Evolutionary conservation across 108 stramenopile genomes (phyloP).

Genomic region (Pseudonitzschia delicatissima): DNA sequence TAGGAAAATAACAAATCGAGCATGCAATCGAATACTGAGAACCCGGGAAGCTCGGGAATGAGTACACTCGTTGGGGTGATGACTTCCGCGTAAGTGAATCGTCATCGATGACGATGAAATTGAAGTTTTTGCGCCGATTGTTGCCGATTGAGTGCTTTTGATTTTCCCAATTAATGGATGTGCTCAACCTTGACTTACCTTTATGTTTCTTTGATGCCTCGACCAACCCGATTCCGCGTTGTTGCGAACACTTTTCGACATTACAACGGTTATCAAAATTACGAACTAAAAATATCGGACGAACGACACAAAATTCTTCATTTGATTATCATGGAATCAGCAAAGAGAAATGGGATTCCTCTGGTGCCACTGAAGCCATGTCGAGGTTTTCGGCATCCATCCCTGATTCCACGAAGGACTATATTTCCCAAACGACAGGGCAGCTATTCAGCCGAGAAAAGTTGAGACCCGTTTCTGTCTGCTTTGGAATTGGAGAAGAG

Average conservation of each 20-base stretch:
- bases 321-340: conserved; percentile 18
- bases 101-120: background rate
- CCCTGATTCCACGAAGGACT: conserved; percentile 79
- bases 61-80: background rate
- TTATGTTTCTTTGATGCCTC: background rate
- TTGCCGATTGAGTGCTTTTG: background rate
- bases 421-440: conserved; percentile 44
- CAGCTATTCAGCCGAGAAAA: conserved; percentile 71
- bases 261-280: background rate
- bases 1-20: too few relatives aligned
- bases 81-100: background rate
- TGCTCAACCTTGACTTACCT: background rate
- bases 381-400: conserved; percentile 50
- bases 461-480: conserved; percentile 66
- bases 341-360: conserved; percentile 78
- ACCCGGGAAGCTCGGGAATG: background rate
- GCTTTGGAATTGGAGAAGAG: conserved; percentile 83
- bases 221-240: background rate
- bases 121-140: background rate
- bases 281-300: background rate
- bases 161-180: background rate
- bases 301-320: background rate
- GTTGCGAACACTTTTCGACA: background rate
- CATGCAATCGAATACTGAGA: background rate
- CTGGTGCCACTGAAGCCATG: conserved; percentile 69